phyloP scores from a whole-genome alignment of 208 protist species.

The Lotmaria passim region DNA sequence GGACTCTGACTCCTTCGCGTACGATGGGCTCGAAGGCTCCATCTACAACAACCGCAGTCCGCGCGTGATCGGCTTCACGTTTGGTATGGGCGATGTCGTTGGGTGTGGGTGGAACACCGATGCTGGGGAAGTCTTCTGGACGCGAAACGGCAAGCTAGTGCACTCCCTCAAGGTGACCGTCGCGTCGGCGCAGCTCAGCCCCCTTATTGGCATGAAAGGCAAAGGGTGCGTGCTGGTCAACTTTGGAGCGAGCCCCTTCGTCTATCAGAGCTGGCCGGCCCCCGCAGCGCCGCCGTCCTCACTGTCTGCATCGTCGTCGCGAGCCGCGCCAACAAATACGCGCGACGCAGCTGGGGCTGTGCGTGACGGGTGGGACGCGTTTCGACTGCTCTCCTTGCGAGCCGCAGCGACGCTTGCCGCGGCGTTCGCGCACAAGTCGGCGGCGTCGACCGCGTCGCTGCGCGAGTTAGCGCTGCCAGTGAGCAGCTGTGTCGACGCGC shows the following conservation, averaged over 20 bases:
- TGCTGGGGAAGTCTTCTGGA: conserved; percentile 78
- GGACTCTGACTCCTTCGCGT: conserved; percentile 74
- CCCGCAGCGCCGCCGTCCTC: background rate
- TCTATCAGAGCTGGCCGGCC: conserved; percentile 36
- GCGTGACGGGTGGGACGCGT: conserved; percentile 74
- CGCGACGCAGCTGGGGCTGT: conserved; percentile 11
- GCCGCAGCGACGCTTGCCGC: conserved; percentile 55
- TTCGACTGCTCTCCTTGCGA: conserved; percentile 76
- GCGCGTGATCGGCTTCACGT: conserved; percentile 58
- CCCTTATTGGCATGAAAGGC: conserved; percentile 82
- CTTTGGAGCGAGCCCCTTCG: conserved; percentile 80
- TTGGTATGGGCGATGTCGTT: conserved; percentile 80
- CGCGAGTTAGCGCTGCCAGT: conserved; percentile 35
- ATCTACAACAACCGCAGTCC: conserved; percentile 64
- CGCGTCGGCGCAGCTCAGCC: conserved; percentile 41
- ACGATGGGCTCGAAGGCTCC: conserved; percentile 77
- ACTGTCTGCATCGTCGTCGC: background rate
- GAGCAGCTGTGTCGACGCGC: conserved; percentile 44
- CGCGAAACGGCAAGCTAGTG: conserved; percentile 78
- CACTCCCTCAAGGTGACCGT: conserved; percentile 36
- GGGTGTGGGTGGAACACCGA: conserved; percentile 86
- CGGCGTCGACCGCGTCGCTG: conserved; percentile 20
- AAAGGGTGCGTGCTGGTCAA: conserved; percentile 79
- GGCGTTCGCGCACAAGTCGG: conserved; percentile 10
- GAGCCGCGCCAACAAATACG: conserved; percentile 1